Evolutionary conservation across 2,329 filamentous ascomycete genomes (phyloP).

Genomic region (Penicillium griseofulvum): DNA sequence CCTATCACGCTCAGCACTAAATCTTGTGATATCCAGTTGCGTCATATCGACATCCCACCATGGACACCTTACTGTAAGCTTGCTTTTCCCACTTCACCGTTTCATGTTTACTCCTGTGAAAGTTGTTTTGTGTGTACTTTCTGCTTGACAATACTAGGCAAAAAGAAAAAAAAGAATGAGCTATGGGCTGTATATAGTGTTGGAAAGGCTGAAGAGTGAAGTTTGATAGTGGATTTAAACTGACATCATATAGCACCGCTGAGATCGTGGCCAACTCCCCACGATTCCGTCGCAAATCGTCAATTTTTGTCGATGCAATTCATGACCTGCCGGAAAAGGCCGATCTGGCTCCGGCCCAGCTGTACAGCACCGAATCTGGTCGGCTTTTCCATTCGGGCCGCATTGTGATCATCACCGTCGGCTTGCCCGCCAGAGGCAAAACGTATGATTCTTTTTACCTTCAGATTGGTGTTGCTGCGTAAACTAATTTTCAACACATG

Average conservation of each 20-base stretch:
- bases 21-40: neutral
- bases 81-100: neutral
- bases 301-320: slow-evolving; percentile 94
- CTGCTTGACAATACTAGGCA: neutral
- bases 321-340: slow-evolving; percentile 84
- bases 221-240: slow-evolving; percentile 12
- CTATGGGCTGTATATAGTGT: neutral
- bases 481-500: slow-evolving; percentile 7
- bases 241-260: slow-evolving; percentile 64
- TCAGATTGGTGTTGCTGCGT: neutral
- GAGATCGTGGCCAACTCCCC: slow-evolving; percentile 89
- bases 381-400: slow-evolving; percentile 94
- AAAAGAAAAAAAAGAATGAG: neutral
- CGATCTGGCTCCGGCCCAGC: slow-evolving; percentile 87
- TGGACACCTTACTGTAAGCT: slow-evolving; percentile 52
- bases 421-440: slow-evolving; percentile 90
- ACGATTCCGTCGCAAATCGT: slow-evolving; percentile 86
- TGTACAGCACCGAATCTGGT: slow-evolving; percentile 97
- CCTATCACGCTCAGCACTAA: neutral
- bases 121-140: neutral
- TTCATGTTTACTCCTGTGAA: neutral
- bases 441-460: slow-evolving; percentile 59
- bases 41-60: slow-evolving; percentile 22
- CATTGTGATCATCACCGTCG: slow-evolving; percentile 96
- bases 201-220: neutral